These are phyloP conservation scores for Cyphellophora europaea DNA, from an alignment of 2,329 filamentous ascomycete genomes.

Conservation along the genomic window DNA sequence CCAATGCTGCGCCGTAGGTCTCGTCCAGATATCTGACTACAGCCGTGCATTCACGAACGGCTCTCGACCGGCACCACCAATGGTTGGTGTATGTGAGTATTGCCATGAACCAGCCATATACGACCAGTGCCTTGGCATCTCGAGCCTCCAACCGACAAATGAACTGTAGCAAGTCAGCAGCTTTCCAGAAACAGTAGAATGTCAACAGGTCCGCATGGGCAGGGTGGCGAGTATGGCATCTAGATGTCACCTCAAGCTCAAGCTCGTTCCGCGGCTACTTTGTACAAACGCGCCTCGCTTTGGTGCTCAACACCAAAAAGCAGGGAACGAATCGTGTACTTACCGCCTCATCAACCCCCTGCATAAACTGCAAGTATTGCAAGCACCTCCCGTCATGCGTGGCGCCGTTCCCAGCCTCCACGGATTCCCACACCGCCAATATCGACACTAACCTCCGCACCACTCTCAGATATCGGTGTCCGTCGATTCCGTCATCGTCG, in stretches of 20 bases:
- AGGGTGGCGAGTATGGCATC: too few relatives aligned
- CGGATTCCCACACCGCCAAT: not conserved
- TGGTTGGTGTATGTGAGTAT: not conserved
- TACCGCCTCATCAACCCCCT: not conserved
- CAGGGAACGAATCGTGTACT: too few relatives aligned
- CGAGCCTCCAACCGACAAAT: not conserved
- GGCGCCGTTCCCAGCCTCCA: not conserved
- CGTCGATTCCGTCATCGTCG: not conserved
- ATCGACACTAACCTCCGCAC: constrained; percentile 1
- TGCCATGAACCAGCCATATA: constrained; percentile 1
- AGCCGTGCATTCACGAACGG: not conserved
- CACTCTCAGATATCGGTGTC: not conserved
- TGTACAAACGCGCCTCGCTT: too few relatives aligned
- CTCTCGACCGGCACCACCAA: constrained; percentile 1
- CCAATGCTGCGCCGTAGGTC: not conserved
- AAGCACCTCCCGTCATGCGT: not conserved
- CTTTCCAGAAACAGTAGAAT: too few relatives aligned
- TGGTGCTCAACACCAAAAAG: too few relatives aligned
- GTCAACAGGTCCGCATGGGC: too few relatives aligned
- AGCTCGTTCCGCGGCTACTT: too few relatives aligned
- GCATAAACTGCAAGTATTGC: constrained; percentile 1
- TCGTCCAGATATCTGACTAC: not conserved
- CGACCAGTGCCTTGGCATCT: not conserved
- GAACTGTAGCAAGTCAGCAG: too few relatives aligned
- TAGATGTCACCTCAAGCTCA: too few relatives aligned